Evolutionary conservation across 139 green algal genomes (phyloP), one percentile per base, ranked within the genome.

Genomic region (Chlorella ohadii): DNA sequence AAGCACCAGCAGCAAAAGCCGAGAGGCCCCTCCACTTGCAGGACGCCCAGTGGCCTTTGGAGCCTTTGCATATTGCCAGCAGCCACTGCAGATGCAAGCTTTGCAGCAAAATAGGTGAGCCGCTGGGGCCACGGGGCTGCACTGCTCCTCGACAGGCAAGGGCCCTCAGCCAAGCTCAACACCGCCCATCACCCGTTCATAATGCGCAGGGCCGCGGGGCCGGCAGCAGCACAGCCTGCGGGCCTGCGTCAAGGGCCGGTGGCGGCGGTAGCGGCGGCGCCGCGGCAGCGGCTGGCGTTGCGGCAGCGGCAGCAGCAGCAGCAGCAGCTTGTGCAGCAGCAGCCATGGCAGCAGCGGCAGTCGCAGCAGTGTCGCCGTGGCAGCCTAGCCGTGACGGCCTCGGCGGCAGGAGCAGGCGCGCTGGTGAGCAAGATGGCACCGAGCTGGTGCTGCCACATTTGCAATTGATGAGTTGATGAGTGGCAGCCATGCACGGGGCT

Each of bases 361-460:
- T 13, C 41, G 15, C 11, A 28, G 28, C 34, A 59, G 36, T 82
- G 76, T 72, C 36, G 59, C 16, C 76, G 76, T 0, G 13, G 65
- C 12, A 41, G 41, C 17, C 66, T 67, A 36, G 22, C 36, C 9
- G 66, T 84, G n/a, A 47, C 20, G 25, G 79, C 66, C 13, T 77
- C 66, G 23, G 79, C 79, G 55, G 79, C 66, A 55, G 61, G 78
- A 25, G 79, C 79, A 3, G 66, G 79, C 3, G 79, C 66, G 34
- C 47, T 84, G 79, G 79, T 84, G 79, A 75, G 79, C 44, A 55
- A 6, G n/a, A n/a, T n/a, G n/a, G n/a, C n/a, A n/a, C n/a, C n/a
- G n/a, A n/a, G n/a, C n/a, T n/a, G n/a, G n/a, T n/a, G n/a, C n/a
- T n/a, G n/a, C n/a, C n/a, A n/a, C n/a, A n/a, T n/a, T n/a, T n/a